Conservation (phyloP, 306 rosid genomes). For the Rosa multiflora region DNA sequence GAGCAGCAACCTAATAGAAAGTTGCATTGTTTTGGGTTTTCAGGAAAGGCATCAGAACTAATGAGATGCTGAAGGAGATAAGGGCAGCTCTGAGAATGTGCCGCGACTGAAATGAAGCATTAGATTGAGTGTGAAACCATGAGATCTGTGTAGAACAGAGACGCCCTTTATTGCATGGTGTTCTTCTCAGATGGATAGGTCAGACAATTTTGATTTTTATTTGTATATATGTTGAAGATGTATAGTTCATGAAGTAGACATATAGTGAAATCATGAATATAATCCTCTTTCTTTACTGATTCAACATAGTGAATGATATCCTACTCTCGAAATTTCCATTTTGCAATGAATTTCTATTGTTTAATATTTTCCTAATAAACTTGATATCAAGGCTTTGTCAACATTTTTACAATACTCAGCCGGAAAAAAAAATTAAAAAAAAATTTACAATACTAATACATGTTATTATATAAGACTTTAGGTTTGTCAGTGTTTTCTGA, state of each 20-base stretch:
- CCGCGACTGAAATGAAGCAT: constrained; percentile 35
- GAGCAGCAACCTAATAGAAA: neutral
- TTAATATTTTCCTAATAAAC: neutral
- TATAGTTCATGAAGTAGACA: neutral
- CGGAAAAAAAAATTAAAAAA: no score
- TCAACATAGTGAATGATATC: no score
- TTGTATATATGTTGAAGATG: neutral
- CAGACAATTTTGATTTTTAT: neutral
- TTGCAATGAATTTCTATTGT: neutral
- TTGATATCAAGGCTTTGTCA: no score
- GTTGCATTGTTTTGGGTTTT: constrained; percentile 22
- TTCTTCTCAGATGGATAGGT: constrained; percentile 1
- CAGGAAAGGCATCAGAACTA: constrained; percentile 71
- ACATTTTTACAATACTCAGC: no score
- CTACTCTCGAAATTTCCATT: neutral
- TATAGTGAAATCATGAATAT: no score
- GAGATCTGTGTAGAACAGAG: constrained; percentile 8
- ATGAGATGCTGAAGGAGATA: constrained; percentile 77
- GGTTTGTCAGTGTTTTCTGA: no score
- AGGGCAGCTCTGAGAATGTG: constrained; percentile 72
- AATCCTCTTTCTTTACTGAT: no score
- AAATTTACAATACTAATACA: no score
- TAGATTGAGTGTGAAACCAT: constrained; percentile 24
- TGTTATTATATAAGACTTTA: no score
- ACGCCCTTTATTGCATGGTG: neutral